These are phyloP conservation scores for Juncus effusus DNA, from an alignment of 176 grass and related monocot genomes.

Conservation along the genomic window DNA sequence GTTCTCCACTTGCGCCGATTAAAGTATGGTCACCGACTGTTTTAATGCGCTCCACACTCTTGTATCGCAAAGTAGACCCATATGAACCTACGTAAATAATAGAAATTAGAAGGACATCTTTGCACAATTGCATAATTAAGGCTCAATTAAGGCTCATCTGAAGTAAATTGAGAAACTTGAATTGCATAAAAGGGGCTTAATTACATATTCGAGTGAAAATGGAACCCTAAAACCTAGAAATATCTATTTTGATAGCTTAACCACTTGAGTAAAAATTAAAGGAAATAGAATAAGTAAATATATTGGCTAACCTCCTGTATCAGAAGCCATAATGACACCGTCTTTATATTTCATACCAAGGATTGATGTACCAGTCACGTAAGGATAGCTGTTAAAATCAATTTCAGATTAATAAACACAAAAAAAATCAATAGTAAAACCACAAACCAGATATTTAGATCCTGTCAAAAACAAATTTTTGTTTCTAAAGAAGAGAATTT, in stretches of 20 bases:
- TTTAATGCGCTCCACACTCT: conserved; percentile 96
- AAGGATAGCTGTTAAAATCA: conserved; percentile 62
- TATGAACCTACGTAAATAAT: conserved; percentile 60
- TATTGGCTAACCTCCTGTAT: conserved; percentile 63
- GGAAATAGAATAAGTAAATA: not conserved
- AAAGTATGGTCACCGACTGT: conserved; percentile 81
- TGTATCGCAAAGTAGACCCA: conserved; percentile 95
- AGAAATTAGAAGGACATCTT: not conserved
- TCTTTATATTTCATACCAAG: conserved; percentile 99
- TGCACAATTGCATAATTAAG: not conserved
- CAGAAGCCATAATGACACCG: conserved; percentile 85
- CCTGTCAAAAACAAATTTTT: not conserved
- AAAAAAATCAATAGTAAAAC: conserved; percentile 2
- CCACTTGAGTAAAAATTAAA: not conserved
- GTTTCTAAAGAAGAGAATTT: conserved; percentile 2
- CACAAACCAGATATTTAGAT: not conserved
- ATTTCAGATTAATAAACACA: not conserved
- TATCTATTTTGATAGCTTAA: too few species aligned
- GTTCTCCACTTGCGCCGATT: conserved; percentile 92
- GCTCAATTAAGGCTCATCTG: not conserved
- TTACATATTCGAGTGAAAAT: too few species aligned
- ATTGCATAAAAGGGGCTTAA: too few species aligned
- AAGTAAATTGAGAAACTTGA: not conserved
- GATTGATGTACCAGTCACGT: conserved; percentile 93
- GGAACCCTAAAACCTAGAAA: too few species aligned